Evolutionary conservation across 768 basidiomycete species (phyloP), one percentile per base, ranked within the genome.

Genomic region (Kondoa subrosea): DNA sequence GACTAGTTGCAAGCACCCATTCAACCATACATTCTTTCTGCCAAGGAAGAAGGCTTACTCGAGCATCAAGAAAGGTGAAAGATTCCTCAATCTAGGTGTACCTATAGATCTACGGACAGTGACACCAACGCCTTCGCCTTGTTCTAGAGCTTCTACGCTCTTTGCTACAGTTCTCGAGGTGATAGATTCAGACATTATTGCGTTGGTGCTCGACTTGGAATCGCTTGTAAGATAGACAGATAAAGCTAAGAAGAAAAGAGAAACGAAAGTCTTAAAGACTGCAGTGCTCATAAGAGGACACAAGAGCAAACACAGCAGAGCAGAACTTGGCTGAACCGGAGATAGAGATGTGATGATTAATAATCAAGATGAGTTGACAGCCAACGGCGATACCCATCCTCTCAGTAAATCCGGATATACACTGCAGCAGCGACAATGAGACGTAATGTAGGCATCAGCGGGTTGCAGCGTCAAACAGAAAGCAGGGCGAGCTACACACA

Each of bases 21-120:
- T 27, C 40, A 21, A 69, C 27, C 58, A 66, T 8, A 59, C 70
- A 32, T 57, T 73, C 64, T 31, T 65, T 26, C 4, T 25, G 25
- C 50, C 21, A 50, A 15, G 21, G 27, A 59, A 32, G 27, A 2
- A 29, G 29, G n/a, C 68, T 17, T 27, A 74, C 73, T 65, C 73
- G 69, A 77, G 74, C 87, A 96, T 85, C 65, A 96, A 81, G 81
- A 96, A 96, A 0, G 92, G 92, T 0, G 87, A 86, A 56, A 95
- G 78, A 75, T 91, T 95, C 63, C 85, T 81, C 40, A 96, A 80
- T 58, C 76, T 79, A 77, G 79, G 78, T 2, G 85, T 82, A 4
- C 93, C 93, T 70, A 96, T 95, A 56, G 86, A 88, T 62, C 93
- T 81, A 68, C 91, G 82, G 26, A 96, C 93, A 64, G 81, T 79